phyloP scores from a whole-genome alignment of 164 flowering plant genomes.

The Umbellularia californica region DNA sequence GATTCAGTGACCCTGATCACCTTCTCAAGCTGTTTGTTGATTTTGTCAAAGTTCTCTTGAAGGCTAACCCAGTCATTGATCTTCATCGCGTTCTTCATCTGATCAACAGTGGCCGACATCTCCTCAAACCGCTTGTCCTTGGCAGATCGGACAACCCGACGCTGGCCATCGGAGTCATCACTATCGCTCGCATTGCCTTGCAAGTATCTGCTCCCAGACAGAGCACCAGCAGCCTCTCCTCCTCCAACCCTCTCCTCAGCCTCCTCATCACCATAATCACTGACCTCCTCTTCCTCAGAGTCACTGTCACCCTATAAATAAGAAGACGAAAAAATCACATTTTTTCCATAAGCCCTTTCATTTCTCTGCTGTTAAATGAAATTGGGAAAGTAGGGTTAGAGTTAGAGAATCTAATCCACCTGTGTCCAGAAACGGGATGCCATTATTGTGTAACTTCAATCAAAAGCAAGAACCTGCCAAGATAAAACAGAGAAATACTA shows the following conservation, averaged over 20 bases:
- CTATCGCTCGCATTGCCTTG: slow-evolving; percentile 42
- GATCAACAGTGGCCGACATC: slow-evolving; percentile 67
- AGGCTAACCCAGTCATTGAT: slow-evolving; percentile 94
- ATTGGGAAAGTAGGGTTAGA: too few species aligned
- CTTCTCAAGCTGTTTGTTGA: slow-evolving; percentile 89
- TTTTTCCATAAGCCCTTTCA: not conserved
- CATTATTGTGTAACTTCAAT: slow-evolving; percentile 15
- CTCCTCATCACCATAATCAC: slow-evolving; percentile 28
- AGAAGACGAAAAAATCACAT: not conserved
- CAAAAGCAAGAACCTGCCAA: slow-evolving; percentile 1
- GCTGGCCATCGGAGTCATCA: slow-evolving; percentile 63
- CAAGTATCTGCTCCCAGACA: slow-evolving; percentile 45
- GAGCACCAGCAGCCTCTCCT: slow-evolving; percentile 23
- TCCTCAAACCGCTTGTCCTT: slow-evolving; percentile 86
- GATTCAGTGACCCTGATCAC: slow-evolving; percentile 77
- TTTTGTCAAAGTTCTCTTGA: slow-evolving; percentile 79
- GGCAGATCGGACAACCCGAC: slow-evolving; percentile 67
- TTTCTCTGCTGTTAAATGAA: not conserved
- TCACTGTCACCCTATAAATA: slow-evolving; percentile 51
- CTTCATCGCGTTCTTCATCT: slow-evolving; percentile 88
- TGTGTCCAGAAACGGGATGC: slow-evolving; percentile 41
- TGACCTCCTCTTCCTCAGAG: slow-evolving; percentile 46
- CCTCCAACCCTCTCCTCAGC: slow-evolving; percentile 14
- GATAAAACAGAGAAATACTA: too few species aligned
- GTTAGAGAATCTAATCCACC: slow-evolving; percentile 19